Percentiles rank a stretch among this genome's conserved stretches.
Conservation (phyloP, 805 yeast species). For the Ogataea ganodermae region DNA sequence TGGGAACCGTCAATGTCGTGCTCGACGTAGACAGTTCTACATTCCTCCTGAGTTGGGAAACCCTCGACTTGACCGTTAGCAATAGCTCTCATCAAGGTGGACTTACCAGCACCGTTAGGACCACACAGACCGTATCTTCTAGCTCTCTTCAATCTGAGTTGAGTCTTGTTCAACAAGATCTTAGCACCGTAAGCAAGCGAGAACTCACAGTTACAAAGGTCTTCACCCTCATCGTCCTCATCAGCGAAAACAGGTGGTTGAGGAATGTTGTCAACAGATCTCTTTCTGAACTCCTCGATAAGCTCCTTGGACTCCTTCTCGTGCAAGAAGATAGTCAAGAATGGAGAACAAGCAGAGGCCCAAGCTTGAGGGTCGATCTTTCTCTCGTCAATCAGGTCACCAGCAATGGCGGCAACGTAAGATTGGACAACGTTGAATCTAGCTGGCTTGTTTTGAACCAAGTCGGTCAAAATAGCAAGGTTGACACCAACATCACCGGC, state of each 20-base stretch:
- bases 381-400: constrained; percentile 99
- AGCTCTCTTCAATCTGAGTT: constrained; percentile 97
- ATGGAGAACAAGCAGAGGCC: constrained; percentile 86
- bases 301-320: constrained; percentile 86
- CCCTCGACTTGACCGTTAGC: constrained; percentile 99
- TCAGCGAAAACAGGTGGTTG: constrained; percentile 84
- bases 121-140: constrained; percentile 99
- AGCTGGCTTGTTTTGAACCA: constrained; percentile 66
- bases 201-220: constrained; percentile 99
- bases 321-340: constrained; percentile 94
- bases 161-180: constrained; percentile 99
- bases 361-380: constrained; percentile 89
- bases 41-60: constrained; percentile 99
- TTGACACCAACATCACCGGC: constrained; percentile 97
- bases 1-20: constrained; percentile 99
- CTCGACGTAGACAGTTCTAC: constrained; percentile 99
- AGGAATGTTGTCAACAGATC: constrained; percentile 98
- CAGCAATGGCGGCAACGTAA: constrained; percentile 95
- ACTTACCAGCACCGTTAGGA: constrained; percentile 98
- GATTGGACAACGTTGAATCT: constrained; percentile 78
- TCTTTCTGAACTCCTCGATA: constrained; percentile 92
- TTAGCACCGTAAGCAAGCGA: constrained; percentile 99
- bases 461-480: constrained; percentile 73
- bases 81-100: constrained; percentile 95
- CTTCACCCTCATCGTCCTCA: constrained; percentile 99